A percentile compares a stretch with the other conserved stretches of the same genome.
Conservation (phyloP, 2,329 filamentous ascomycete genomes). For the Aspergillus quadrilineatus region DNA sequence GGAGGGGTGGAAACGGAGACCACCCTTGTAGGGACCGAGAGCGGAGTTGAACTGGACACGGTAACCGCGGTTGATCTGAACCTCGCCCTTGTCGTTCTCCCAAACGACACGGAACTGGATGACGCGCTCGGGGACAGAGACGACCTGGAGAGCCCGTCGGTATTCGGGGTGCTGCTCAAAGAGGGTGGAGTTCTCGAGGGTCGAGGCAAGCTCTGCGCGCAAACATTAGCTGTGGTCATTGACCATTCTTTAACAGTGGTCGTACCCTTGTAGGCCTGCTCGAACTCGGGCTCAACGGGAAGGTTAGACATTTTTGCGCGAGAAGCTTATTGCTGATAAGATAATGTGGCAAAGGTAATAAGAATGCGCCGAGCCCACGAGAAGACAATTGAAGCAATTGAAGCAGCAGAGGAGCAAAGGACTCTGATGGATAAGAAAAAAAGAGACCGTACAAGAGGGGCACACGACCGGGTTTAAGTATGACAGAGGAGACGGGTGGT, state of each 20-base stretch:
- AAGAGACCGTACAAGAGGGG: constrained; percentile 12
- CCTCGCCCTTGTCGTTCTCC: constrained; percentile 84
- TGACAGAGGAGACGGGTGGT: constrained; percentile 5
- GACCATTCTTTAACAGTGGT: neutral
- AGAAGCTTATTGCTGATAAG: constrained; percentile 11
- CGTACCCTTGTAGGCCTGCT: constrained; percentile 94
- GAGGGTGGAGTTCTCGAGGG: constrained; percentile 88
- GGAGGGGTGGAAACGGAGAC: constrained; percentile 83
- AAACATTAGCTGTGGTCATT: neutral
- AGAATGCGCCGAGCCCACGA: constrained; percentile 7
- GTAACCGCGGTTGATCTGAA: constrained; percentile 92
- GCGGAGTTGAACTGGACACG: constrained; percentile 98
- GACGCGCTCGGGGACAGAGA: constrained; percentile 87
- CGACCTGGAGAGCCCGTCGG: constrained; percentile 82
- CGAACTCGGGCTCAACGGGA: constrained; percentile 89
- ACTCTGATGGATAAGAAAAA: constrained; percentile 6
- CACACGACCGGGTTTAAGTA: constrained; percentile 16
- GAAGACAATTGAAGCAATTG: constrained; percentile 16
- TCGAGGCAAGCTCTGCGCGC: constrained; percentile 79
- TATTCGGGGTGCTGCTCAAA: constrained; percentile 95
- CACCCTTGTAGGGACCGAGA: constrained; percentile 96
- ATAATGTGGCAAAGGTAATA: constrained; percentile 9
- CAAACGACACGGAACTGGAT: constrained; percentile 97
- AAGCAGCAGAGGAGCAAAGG: neutral
- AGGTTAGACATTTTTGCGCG: constrained; percentile 70